phyloP scores from a whole-genome alignment of 192 early-diverging fungal species.

The Globomyces pollinis-pini region DNA sequence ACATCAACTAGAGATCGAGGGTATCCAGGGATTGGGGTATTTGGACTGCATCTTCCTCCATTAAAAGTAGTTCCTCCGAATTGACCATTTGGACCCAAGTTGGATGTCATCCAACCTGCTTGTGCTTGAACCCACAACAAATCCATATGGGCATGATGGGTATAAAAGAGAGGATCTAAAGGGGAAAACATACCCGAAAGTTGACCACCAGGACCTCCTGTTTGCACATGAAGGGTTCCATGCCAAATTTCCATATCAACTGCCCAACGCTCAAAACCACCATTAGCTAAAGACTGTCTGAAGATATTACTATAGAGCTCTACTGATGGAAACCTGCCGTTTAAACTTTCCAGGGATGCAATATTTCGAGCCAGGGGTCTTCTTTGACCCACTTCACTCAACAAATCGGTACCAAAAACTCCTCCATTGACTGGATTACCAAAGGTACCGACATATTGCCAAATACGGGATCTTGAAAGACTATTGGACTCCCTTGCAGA shows the following conservation, averaged over 20 bases:
- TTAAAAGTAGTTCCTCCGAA: background rate
- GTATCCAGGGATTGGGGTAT: background rate
- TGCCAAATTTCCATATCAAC: background rate
- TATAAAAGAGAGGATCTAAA: slow-evolving; percentile 19
- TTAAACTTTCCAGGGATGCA: background rate
- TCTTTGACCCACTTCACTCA: too few species aligned
- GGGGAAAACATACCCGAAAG: slow-evolving; percentile 8
- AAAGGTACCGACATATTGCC: too few species aligned
- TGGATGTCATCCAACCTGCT: background rate
- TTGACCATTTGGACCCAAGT: too few species aligned
- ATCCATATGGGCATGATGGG: slow-evolving; percentile 16
- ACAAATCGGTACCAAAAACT: too few species aligned
- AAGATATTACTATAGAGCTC: background rate
- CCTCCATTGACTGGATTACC: too few species aligned
- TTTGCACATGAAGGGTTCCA: background rate
- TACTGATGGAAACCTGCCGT: background rate
- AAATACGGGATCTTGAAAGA: background rate
- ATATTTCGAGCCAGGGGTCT: too few species aligned
- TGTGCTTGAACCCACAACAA: slow-evolving; percentile 8
- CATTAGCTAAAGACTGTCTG: background rate
- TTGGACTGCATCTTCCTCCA: background rate
- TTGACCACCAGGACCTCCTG: background rate
- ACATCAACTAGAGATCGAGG: background rate
- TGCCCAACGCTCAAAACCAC: background rate
- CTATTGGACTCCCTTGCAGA: background rate